phyloP scores from a whole-genome alignment of 2,329 filamentous ascomycete species.

The Aaosphaeria pasadenensis region DNA sequence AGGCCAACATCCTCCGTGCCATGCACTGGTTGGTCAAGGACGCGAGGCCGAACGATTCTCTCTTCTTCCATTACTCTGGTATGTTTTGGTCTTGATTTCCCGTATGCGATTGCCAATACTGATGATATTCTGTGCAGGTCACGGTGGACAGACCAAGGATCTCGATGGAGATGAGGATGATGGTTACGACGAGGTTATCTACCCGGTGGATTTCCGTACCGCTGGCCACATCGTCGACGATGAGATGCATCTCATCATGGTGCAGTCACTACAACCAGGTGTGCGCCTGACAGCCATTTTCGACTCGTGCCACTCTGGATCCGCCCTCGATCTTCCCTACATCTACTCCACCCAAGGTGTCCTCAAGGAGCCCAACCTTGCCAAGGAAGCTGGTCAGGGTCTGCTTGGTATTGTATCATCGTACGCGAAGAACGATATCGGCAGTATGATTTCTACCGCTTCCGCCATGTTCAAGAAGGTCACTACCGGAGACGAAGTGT shows the following conservation, averaged over 20 bases:
- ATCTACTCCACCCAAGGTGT: constrained; percentile 78
- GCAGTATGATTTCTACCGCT: constrained; percentile 75
- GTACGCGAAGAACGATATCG: constrained; percentile 81
- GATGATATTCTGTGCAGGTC: constrained; percentile 48
- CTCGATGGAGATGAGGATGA: constrained; percentile 78
- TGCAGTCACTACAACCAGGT: constrained; percentile 72
- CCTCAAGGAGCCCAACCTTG: constrained; percentile 77
- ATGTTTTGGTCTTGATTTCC: constrained; percentile 23
- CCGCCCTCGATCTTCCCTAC: constrained; percentile 73
- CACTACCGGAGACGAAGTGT: constrained; percentile 71
- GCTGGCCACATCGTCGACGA: constrained; percentile 82
- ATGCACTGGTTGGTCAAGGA: constrained; percentile 99
- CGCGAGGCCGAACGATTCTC: constrained; percentile 83
- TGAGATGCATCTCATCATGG: constrained; percentile 78
- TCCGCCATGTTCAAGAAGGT: constrained; percentile 86
- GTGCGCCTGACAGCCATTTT: constrained; percentile 82
- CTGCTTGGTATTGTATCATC: constrained; percentile 69
- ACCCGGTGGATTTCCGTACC: constrained; percentile 76
- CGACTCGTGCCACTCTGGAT: constrained; percentile 77
- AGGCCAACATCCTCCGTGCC: constrained; percentile 88
- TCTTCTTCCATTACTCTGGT: constrained; percentile 98
- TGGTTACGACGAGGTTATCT: constrained; percentile 80
- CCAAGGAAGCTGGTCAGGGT: constrained; percentile 74
- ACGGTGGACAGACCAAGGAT: constrained; percentile 79
- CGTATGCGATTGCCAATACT: background rate